Percentiles rank a stretch among this genome's conserved stretches.
Evolutionary conservation across 768 basidiomycete genomes (phyloP).

Genomic region (Tylopilus sp.): DNA sequence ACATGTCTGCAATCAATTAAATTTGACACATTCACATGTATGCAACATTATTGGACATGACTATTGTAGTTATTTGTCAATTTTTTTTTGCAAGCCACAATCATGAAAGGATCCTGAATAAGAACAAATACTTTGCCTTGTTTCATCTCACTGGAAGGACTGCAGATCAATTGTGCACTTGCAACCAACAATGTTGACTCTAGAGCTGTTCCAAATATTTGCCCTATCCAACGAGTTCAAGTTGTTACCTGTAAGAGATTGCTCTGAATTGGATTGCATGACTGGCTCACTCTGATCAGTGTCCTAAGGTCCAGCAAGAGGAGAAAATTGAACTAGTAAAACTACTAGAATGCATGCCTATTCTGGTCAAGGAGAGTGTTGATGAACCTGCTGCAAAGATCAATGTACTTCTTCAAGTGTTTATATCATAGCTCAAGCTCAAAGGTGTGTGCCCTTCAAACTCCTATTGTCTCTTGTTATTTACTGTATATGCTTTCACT

Average conservation of each 20-base stretch:
- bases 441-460: neutral
- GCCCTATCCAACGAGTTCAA: constrained; percentile 5
- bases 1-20: no score
- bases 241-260: constrained; percentile 15
- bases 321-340: constrained; percentile 37
- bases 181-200: constrained; percentile 75
- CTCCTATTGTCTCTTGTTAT: neutral
- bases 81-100: no score
- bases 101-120: no score
- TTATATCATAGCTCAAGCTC: constrained; percentile 3
- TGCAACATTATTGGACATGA: no score
- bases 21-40: no score
- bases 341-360: constrained; percentile 27
- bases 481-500: neutral
- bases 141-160: no score
- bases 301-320: constrained; percentile 58
- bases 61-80: no score
- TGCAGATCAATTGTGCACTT: no score
- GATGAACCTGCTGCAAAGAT: constrained; percentile 98
- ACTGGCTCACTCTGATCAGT: neutral
- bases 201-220: constrained; percentile 55
- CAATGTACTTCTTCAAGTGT: constrained; percentile 53
- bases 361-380: constrained; percentile 94
- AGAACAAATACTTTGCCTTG: no score
- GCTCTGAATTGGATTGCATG: neutral